Evolutionary conservation across 495 filamentous ascomycete species (phyloP).

Genomic region (Glutinoglossum americanum): DNA sequence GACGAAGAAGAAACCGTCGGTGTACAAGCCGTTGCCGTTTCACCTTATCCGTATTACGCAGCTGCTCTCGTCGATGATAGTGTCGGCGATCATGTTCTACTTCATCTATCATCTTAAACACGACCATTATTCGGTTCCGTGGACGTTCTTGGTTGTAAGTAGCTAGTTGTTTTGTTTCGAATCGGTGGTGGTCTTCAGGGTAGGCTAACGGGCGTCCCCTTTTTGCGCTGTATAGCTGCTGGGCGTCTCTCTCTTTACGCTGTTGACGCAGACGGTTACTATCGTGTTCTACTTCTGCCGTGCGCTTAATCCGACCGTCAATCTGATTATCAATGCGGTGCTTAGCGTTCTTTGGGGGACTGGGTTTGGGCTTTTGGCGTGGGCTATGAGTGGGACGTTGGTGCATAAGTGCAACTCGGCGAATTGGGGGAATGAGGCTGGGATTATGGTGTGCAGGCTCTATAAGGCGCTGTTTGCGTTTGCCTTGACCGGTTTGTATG

Average conservation of each 20-base stretch:
- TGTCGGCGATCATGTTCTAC: slow-evolving; percentile 34
- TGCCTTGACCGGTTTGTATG: slow-evolving; percentile 25
- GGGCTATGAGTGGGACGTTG: slow-evolving; percentile 33
- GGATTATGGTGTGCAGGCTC: slow-evolving; percentile 35
- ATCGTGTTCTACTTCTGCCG: slow-evolving; percentile 32
- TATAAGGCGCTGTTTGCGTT: slow-evolving; percentile 52
- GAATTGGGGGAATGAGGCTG: slow-evolving; percentile 35
- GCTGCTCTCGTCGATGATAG: slow-evolving; percentile 32
- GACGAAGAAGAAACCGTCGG: slow-evolving; percentile 21
- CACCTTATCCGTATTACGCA: slow-evolving; percentile 29
- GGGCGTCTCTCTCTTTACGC: slow-evolving; percentile 29
- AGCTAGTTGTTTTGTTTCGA: background rate
- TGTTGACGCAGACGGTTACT: slow-evolving; percentile 30
- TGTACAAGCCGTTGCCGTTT: slow-evolving; percentile 35
- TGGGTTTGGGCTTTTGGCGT: slow-evolving; percentile 32
- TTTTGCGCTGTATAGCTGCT: slow-evolving; percentile 24
- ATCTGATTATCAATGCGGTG: slow-evolving; percentile 28
- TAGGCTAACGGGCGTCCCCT: background rate
- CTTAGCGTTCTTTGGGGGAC: slow-evolving; percentile 34
- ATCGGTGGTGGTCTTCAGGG: background rate
- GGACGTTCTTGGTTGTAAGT: slow-evolving; percentile 42
- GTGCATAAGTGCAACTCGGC: slow-evolving; percentile 29
- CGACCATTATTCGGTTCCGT: slow-evolving; percentile 33
- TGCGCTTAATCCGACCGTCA: slow-evolving; percentile 33
- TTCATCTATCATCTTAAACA: slow-evolving; percentile 38